Conservation (phyloP, 2,329 filamentous ascomycete species). For the Ceratocystis diversiconidia region DNA sequence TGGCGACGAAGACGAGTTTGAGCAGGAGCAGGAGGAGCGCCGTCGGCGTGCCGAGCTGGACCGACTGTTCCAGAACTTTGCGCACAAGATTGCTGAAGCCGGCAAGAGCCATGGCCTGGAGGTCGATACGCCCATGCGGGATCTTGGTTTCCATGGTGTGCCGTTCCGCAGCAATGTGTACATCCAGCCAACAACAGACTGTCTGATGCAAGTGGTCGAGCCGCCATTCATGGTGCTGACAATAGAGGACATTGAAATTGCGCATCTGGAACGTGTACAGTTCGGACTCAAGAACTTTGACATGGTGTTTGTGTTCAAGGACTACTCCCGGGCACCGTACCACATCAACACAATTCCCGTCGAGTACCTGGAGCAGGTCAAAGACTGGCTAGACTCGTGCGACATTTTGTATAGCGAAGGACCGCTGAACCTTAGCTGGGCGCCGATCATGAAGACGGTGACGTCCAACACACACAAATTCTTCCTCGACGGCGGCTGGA, state of each 20-base stretch:
- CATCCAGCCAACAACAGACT: constrained; percentile 92
- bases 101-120: constrained; percentile 80
- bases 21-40: constrained; percentile 94
- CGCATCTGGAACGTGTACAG: constrained; percentile 87
- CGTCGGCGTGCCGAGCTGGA: constrained; percentile 82
- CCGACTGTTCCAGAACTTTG: constrained; percentile 88
- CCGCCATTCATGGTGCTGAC: constrained; percentile 94
- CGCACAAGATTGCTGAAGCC: constrained; percentile 93
- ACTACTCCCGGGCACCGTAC: constrained; percentile 76
- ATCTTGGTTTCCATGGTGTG: constrained; percentile 92
- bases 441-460: constrained; percentile 98
- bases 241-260: constrained; percentile 88
- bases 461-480: constrained; percentile 87
- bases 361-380: constrained; percentile 84
- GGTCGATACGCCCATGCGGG: constrained; percentile 92
- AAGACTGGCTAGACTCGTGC: constrained; percentile 92
- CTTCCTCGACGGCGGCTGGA: constrained; percentile 91
- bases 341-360: constrained; percentile 98
- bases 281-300: constrained; percentile 99
- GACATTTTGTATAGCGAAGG: constrained; percentile 92
- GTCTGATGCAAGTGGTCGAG: constrained; percentile 89
- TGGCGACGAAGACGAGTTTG: constrained; percentile 96
- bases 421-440: constrained; percentile 95
- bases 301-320: constrained; percentile 95
- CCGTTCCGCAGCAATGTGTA: constrained; percentile 91